A percentile compares a stretch with the other conserved stretches of the same genome.
These are phyloP conservation scores for Diaporthe humulicola DNA, from an alignment of 2,329 filamentous ascomycete genomes.

Conservation along the genomic window DNA sequence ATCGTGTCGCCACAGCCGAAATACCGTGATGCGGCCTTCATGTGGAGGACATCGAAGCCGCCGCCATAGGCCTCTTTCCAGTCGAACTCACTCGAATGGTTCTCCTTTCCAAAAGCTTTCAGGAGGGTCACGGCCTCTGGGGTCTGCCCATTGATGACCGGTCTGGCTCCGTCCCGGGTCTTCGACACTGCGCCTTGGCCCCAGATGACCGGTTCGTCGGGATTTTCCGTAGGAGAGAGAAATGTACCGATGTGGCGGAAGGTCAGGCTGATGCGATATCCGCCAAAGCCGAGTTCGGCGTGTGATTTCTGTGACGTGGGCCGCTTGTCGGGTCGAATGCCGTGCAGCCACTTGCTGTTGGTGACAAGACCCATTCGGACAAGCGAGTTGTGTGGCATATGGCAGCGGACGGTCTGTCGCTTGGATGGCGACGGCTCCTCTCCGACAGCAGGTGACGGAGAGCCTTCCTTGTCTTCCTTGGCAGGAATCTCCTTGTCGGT, in stretches of 20 bases:
- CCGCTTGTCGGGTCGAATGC: conserved; percentile 91
- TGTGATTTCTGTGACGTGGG: conserved; percentile 73
- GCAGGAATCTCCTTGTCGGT: background rate
- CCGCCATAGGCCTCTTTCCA: conserved; percentile 82
- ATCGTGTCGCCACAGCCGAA: conserved; percentile 63
- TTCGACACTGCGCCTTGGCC: conserved; percentile 89
- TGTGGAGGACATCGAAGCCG: conserved; percentile 88
- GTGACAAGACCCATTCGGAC: conserved; percentile 85
- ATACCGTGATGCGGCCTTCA: conserved; percentile 64
- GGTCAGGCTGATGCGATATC: conserved; percentile 90
- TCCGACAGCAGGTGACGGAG: background rate
- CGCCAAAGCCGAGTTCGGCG: conserved; percentile 78
- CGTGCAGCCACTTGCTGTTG: conserved; percentile 90
- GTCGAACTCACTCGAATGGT: conserved; percentile 77
- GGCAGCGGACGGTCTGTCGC: conserved; percentile 75
- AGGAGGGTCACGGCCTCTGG: conserved; percentile 78
- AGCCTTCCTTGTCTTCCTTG: background rate
- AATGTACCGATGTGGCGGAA: conserved; percentile 93
- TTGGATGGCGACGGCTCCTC: conserved; percentile 44
- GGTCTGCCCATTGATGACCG: conserved; percentile 78
- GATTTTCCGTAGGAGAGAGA: conserved; percentile 53
- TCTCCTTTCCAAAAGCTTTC: conserved; percentile 86
- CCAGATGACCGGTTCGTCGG: conserved; percentile 78
- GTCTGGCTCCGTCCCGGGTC: conserved; percentile 67
- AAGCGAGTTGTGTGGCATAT: conserved; percentile 89